phyloP scores from a whole-genome alignment of 2,329 filamentous ascomycete genomes.

The Grosmannia huntii region DNA sequence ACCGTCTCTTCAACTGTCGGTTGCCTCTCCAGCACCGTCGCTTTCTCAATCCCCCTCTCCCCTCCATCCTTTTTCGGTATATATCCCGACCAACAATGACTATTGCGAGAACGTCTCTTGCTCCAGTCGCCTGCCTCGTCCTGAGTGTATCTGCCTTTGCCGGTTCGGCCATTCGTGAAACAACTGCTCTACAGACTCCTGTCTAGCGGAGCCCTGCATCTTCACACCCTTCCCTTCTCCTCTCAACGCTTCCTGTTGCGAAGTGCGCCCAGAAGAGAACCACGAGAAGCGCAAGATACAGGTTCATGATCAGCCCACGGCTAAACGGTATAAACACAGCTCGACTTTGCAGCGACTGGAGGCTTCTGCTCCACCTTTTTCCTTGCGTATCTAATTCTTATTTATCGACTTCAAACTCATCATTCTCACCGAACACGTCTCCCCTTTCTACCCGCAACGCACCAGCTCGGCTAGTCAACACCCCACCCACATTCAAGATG shows the following conservation, averaged over 20 bases:
- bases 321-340: constrained; percentile 9
- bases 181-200: constrained; percentile 23
- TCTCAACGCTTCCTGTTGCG: neutral
- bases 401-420: too few species aligned
- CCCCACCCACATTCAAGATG: constrained; percentile 36
- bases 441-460: neutral
- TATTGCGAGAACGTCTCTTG: constrained; percentile 37
- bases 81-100: constrained; percentile 38
- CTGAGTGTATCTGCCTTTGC: constrained; percentile 29
- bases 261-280: constrained; percentile 4
- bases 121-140: constrained; percentile 52
- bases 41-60: constrained; percentile 5
- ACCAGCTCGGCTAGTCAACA: constrained; percentile 4
- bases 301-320: constrained; percentile 11
- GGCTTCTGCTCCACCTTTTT: constrained; percentile 8
- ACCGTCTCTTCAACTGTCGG: neutral
- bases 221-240: constrained; percentile 13
- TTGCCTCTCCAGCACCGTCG: constrained; percentile 5
- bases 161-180: constrained; percentile 45
- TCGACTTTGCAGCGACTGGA: constrained; percentile 14
- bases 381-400: constrained; percentile 6
- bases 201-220: constrained; percentile 27
- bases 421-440: constrained; percentile 7
- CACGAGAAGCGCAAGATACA: constrained; percentile 10
- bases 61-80: constrained; percentile 7